These are phyloP conservation scores for Mycena crocata DNA, from an alignment of 768 basidiomycete species.

Conservation along the genomic window DNA sequence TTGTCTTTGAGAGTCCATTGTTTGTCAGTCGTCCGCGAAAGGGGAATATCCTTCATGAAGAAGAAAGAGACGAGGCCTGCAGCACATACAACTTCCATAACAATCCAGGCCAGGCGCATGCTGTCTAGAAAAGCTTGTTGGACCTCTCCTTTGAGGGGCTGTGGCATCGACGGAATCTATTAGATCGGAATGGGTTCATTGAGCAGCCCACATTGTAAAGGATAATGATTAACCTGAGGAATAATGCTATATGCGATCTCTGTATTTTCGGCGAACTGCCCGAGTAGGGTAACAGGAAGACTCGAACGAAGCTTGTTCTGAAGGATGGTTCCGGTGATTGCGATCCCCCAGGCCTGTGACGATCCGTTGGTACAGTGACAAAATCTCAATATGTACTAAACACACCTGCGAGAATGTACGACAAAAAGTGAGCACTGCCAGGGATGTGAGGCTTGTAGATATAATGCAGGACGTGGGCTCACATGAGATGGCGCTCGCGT, in stretches of 20 bases:
- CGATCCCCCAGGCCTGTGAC: slow-evolving; percentile 5
- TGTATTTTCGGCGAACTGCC: background rate
- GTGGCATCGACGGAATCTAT: too few species aligned
- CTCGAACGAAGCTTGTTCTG: background rate
- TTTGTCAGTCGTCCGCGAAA: background rate
- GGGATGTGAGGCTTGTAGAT: background rate
- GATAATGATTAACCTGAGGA: background rate
- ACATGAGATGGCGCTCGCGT: background rate
- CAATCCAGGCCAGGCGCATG: background rate
- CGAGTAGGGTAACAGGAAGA: background rate
- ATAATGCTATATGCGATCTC: background rate
- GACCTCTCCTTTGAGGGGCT: background rate
- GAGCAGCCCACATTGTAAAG: too few species aligned
- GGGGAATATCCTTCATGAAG: background rate
- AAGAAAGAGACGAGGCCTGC: background rate
- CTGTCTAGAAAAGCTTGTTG: background rate
- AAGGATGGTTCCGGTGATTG: background rate
- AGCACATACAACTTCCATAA: background rate
- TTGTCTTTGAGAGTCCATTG: too few species aligned
- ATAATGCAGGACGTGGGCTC: too few species aligned
- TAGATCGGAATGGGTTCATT: too few species aligned
- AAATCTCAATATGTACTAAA: background rate
- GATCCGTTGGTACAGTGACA: background rate
- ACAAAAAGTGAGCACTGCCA: background rate
- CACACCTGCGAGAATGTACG: background rate